Percentiles rank a stretch among this genome's conserved stretches.
Evolutionary conservation across 768 basidiomycete genomes (phyloP).

Genomic region (Russula sp.): DNA sequence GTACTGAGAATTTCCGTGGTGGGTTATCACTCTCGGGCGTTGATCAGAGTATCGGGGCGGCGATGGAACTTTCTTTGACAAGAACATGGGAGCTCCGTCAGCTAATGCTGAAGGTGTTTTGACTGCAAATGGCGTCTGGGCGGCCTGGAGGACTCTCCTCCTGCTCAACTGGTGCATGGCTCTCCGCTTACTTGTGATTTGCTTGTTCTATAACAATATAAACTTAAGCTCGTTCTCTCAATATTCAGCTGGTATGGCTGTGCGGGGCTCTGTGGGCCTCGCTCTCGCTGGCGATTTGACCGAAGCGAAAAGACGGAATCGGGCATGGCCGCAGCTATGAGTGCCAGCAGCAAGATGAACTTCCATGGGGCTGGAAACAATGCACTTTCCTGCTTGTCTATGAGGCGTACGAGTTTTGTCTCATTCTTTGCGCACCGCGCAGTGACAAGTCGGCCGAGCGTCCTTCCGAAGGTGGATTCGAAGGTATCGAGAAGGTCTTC

Average conservation of each 20-base stretch:
- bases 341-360: slow-evolving; percentile 35
- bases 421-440: slow-evolving; percentile 43
- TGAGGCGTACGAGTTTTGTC: slow-evolving; percentile 83
- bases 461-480: slow-evolving; percentile 38
- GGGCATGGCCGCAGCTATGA: not conserved
- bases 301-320: slow-evolving; percentile 48
- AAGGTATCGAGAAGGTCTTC: slow-evolving; percentile 58
- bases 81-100: slow-evolving; percentile 61
- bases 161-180: slow-evolving; percentile 60
- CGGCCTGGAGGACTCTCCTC: slow-evolving; percentile 69
- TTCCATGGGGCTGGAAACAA: slow-evolving; percentile 81
- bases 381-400: slow-evolving; percentile 66
- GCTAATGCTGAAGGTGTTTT: slow-evolving; percentile 76
- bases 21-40: slow-evolving; percentile 46
- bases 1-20: slow-evolving; percentile 43
- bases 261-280: slow-evolving; percentile 78
- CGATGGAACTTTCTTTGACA: slow-evolving; percentile 73
- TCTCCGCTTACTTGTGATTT: not conserved
- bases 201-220: not conserved
- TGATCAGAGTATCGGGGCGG: slow-evolving; percentile 46
- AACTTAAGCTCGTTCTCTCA: slow-evolving; percentile 71
- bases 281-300: slow-evolving; percentile 68
- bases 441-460: slow-evolving; percentile 36
- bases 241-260: slow-evolving; percentile 70
- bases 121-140: slow-evolving; percentile 77